Evolutionary conservation across 352 stramenopile species (phyloP).

Genomic region (Saprolegnia diclina): DNA sequence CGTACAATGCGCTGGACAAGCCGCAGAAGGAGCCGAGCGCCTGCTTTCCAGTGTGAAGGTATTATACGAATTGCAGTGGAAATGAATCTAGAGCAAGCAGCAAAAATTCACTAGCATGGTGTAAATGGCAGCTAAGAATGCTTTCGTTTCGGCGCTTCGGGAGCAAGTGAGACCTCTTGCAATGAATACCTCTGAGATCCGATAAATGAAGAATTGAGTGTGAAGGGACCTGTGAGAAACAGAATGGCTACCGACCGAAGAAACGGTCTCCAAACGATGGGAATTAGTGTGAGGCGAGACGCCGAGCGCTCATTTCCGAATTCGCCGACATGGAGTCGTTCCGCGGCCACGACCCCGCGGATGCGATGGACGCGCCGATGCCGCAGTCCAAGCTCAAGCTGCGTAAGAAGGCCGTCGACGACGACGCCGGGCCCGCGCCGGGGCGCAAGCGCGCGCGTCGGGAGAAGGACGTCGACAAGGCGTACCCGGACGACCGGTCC

Average conservation of each 20-base stretch:
- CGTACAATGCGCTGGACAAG: no score
- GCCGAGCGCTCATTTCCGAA: constrained; percentile 11
- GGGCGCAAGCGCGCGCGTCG: constrained; percentile 13
- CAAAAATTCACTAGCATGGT: no score
- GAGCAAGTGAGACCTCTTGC: not conserved
- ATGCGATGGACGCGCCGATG: not conserved
- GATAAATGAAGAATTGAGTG: not conserved
- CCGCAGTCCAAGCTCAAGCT: constrained; percentile 2
- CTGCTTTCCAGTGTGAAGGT: no score
- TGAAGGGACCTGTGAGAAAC: not conserved
- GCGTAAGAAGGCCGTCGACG: constrained; percentile 11
- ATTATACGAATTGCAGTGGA: no score
- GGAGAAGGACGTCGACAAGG: constrained; percentile 21
- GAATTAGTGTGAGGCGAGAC: constrained; percentile 25
- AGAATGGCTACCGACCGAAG: constrained; percentile 9
- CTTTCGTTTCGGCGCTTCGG: no score
- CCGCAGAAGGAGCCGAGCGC: no score
- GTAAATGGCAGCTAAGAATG: no score
- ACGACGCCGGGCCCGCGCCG: not conserved
- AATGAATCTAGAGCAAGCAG: no score
- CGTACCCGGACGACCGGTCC: not conserved
- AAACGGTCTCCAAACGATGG: not conserved
- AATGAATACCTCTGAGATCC: not conserved
- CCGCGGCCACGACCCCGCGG: not conserved
- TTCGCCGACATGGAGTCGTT: not conserved